Evolutionary conservation across 2,329 filamentous ascomycete species (phyloP).

Genomic region (Aspergillus sp.): DNA sequence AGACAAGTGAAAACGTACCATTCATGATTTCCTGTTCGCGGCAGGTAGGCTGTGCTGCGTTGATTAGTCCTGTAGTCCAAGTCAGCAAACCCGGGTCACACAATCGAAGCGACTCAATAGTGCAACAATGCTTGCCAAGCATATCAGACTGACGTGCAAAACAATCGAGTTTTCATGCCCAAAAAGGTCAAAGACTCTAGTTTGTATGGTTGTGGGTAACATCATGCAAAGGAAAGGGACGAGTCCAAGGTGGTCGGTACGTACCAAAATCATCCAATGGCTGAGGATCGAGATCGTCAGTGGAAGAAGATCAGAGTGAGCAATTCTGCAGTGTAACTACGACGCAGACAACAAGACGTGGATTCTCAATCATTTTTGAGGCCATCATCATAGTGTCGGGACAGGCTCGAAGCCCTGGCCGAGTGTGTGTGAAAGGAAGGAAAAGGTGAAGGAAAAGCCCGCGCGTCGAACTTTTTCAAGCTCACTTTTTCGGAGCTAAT

Average conservation of each 20-base stretch:
- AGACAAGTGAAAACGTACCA: slow-evolving; percentile 33
- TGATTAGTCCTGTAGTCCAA: slow-evolving; percentile 17
- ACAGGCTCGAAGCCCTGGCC: slow-evolving; percentile 3
- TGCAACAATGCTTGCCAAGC: slow-evolving; percentile 17
- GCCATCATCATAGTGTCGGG: background rate
- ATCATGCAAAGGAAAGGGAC: slow-evolving; percentile 59
- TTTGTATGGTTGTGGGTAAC: slow-evolving; percentile 76
- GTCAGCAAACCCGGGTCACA: slow-evolving; percentile 10
- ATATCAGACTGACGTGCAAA: slow-evolving; percentile 91
- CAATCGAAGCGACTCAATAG: background rate
- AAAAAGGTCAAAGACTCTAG: slow-evolving; percentile 93
- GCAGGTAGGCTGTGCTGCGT: slow-evolving; percentile 3
- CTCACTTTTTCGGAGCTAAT: slow-evolving; percentile 27
- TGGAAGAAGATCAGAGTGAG: background rate
- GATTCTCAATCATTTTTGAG: slow-evolving; percentile 8
- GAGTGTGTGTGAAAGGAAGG: slow-evolving; percentile 19
- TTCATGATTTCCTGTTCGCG: slow-evolving; percentile 1
- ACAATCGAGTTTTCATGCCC: slow-evolving; percentile 74
- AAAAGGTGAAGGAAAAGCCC: slow-evolving; percentile 21
- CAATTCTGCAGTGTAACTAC: background rate
- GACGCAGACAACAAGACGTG: background rate
- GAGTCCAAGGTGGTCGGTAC: slow-evolving; percentile 19
- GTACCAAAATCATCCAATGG: slow-evolving; percentile 22
- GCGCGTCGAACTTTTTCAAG: slow-evolving; percentile 32
- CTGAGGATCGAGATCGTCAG: background rate